These are phyloP conservation scores for Toxoplasma gondii DNA, from an alignment of 169 alveolate genomes.

Conservation along the genomic window DNA sequence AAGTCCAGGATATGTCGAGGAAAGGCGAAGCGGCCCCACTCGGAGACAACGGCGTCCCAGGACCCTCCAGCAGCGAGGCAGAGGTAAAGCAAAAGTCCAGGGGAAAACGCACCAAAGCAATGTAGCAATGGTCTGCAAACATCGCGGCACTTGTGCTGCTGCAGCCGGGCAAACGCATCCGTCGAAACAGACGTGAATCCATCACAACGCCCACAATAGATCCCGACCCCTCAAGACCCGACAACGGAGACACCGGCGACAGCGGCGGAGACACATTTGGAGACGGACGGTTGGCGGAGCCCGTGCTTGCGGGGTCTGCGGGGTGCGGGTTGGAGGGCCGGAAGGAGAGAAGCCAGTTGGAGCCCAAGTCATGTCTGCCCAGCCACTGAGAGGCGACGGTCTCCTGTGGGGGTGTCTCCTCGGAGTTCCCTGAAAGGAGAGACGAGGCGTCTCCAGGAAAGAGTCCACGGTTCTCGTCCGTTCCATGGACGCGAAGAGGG, in stretches of 20 bases:
- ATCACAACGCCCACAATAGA: background rate
- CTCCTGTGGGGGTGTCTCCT: background rate
- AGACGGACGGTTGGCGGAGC: background rate
- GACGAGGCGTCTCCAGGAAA: too few relatives aligned
- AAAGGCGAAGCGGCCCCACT: background rate
- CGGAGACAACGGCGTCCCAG: background rate
- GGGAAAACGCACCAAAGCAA: background rate
- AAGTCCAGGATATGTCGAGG: slow-evolving; percentile 3
- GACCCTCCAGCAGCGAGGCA: background rate
- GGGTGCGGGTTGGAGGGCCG: background rate
- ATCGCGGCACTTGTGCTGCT: slow-evolving; percentile 20
- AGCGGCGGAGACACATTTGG: background rate
- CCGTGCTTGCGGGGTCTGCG: background rate
- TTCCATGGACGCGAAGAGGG: too few relatives aligned
- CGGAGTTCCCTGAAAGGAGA: background rate
- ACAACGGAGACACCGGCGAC: background rate
- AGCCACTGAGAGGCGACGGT: background rate
- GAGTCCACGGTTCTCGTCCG: too few relatives aligned
- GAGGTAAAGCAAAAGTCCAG: background rate
- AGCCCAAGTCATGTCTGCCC: background rate
- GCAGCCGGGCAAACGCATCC: background rate
- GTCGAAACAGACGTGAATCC: background rate
- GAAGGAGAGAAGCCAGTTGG: background rate
- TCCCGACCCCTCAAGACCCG: background rate
- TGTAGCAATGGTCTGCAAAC: background rate